Conservation (phyloP, 2,329 filamentous ascomycete species). For the Trichoderma polysporum region DNA sequence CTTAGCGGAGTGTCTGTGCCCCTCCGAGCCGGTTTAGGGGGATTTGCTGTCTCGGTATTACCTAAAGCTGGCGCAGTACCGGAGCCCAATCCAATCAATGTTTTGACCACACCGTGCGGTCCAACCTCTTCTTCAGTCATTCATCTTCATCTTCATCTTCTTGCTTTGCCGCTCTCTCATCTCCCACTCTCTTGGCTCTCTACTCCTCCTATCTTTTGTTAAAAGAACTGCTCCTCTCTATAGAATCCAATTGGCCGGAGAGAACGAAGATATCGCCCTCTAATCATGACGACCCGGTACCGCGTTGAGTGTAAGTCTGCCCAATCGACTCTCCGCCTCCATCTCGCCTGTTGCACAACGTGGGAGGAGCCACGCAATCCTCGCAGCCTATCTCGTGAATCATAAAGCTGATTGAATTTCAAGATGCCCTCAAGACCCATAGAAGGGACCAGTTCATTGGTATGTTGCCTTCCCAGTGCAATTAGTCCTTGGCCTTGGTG, state of each 20-base stretch:
- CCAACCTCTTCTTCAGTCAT: background rate
- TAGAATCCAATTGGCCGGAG: background rate
- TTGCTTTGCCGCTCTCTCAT: background rate
- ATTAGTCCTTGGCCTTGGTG: background rate
- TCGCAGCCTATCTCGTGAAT: no score
- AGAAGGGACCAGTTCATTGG: constrained; percentile 85
- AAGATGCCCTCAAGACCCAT: constrained; percentile 74
- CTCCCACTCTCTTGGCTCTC: no score
- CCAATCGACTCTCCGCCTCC: background rate
- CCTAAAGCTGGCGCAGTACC: background rate
- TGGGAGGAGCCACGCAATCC: background rate
- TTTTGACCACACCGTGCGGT: background rate
- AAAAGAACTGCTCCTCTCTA: background rate
- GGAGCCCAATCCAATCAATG: constrained; percentile 4
- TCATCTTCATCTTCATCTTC: background rate
- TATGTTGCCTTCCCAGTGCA: constrained; percentile 35
- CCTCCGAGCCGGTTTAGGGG: background rate
- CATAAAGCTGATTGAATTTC: constrained; percentile 21
- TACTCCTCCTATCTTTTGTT: background rate
- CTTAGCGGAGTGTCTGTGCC: background rate
- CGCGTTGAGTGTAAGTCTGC: constrained; percentile 68
- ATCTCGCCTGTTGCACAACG: background rate
- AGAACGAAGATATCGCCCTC: background rate
- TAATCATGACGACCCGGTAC: constrained; percentile 60
- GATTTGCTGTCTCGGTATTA: background rate